Evolutionary conservation across 495 filamentous ascomycete genomes (phyloP).

Genomic region (Xylaria curta): DNA sequence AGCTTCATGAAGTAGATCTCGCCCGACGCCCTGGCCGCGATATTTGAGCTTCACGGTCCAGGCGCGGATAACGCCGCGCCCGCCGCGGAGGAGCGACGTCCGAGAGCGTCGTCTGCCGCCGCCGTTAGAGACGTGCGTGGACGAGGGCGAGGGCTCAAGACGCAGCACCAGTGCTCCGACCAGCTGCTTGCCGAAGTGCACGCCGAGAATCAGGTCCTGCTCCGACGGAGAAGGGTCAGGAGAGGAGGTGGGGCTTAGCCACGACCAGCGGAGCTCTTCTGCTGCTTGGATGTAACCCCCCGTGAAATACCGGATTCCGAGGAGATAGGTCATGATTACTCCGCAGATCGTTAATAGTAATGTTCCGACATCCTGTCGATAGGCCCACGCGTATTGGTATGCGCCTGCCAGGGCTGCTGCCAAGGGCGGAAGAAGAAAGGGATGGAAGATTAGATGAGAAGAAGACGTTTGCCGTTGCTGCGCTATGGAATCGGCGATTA

Average conservation of each 20-base stretch:
- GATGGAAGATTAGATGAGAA: slow-evolving; percentile 47
- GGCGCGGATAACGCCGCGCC: slow-evolving; percentile 66
- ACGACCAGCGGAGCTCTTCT: slow-evolving; percentile 47
- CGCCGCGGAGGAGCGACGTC: slow-evolving; percentile 45
- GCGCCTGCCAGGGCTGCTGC: slow-evolving; percentile 35
- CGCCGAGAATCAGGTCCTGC: slow-evolving; percentile 51
- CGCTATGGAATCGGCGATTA: slow-evolving; percentile 54
- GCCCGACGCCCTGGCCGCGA: slow-evolving; percentile 70
- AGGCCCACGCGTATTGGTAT: slow-evolving; percentile 45
- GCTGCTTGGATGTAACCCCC: slow-evolving; percentile 49
- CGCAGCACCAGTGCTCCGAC: slow-evolving; percentile 53
- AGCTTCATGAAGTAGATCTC: slow-evolving; percentile 69
- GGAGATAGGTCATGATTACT: slow-evolving; percentile 48
- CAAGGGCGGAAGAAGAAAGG: slow-evolving; percentile 44
- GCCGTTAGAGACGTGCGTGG: slow-evolving; percentile 15
- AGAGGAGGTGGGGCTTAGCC: slow-evolving; percentile 35
- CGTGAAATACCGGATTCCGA: slow-evolving; percentile 50
- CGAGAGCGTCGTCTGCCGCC: slow-evolving; percentile 34
- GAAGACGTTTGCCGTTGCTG: slow-evolving; percentile 54
- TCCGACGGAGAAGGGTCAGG: slow-evolving; percentile 27
- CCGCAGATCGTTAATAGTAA: slow-evolving; percentile 42
- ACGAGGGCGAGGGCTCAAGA: slow-evolving; percentile 45
- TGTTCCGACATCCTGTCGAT: slow-evolving; percentile 43
- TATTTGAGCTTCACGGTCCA: slow-evolving; percentile 77
- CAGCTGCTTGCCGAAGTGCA: slow-evolving; percentile 47